phyloP scores from a whole-genome alignment of 441 rosid genomes.

The Brassica balearica region DNA sequence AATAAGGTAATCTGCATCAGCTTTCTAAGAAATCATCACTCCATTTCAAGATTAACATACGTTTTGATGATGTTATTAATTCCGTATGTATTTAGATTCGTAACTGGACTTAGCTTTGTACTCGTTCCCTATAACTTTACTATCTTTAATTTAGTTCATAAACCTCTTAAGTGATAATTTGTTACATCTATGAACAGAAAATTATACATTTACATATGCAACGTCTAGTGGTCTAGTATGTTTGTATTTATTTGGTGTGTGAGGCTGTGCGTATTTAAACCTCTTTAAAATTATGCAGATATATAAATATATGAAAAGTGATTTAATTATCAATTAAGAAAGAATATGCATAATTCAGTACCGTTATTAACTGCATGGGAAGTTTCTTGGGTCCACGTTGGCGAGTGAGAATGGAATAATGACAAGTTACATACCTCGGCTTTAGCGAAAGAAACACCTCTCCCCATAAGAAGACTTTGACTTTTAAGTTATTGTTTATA shows the following conservation, averaged over 20 bases:
- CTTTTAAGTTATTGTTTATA: constrained; percentile 15
- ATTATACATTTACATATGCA: neutral
- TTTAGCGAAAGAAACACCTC: constrained; percentile 40
- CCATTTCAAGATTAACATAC: neutral
- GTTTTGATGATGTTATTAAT: neutral
- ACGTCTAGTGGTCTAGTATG: too few relatives aligned
- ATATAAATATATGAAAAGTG: neutral
- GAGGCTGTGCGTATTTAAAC: neutral
- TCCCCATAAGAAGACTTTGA: constrained; percentile 43
- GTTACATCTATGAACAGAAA: neutral
- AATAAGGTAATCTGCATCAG: neutral
- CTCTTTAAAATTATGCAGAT: neutral
- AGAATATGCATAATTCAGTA: neutral
- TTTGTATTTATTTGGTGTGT: too few relatives aligned
- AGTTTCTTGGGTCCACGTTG: constrained; percentile 35
- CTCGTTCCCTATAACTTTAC: neutral
- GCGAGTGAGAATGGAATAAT: constrained; percentile 40
- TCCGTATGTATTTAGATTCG: neutral
- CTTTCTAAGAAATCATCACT: neutral
- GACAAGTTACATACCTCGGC: constrained; percentile 42
- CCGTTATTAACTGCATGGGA: constrained; percentile 17
- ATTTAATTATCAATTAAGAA: neutral
- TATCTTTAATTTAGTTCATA: neutral
- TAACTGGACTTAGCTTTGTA: neutral
- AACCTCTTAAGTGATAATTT: neutral